Evolutionary conservation across 805 yeast species (phyloP), one percentile per base, ranked within the genome.

Genomic region (Teunomyces funiuensis): DNA sequence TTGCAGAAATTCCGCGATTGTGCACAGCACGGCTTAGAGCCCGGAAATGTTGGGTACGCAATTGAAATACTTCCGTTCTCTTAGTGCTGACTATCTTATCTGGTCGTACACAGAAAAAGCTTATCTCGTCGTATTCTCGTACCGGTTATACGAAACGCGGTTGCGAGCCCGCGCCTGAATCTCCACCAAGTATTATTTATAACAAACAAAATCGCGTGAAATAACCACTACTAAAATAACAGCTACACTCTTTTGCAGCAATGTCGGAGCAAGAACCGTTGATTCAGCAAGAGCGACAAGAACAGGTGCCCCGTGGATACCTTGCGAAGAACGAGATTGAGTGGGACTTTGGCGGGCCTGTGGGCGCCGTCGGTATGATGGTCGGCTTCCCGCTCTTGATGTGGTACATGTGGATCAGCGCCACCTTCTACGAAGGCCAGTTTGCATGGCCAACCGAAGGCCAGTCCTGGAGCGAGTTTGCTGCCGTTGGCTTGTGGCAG

Each of bases 321-420:
- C 41, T 67, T 11, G 53, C 62, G 22, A 61, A 62, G 28, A 78
- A 79, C 40, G 74, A 80, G 42, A 74, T 80, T 45, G 91, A 82
- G 55, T 88, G 80, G 70, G 98, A 93, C 53, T 93, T 91, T 58
- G 99, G 99, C 39, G 98, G 98, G 0, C 84, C 95, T 18, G 64
- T 73, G 5, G 99, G 99, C 43, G 96, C 88, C 37, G 43, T 83
- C 15, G 91, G 90, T 5, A 91, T 93, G 98, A 79, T 91, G 82
- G 59, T 79, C 33, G 95, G 96, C 3, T 93, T 93, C 69, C 99
- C 99, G 6, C 58, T 83, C 36, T 73, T 93, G 57, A 93, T 93
- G 99, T 88, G 84, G 75, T 93, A 93, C 67, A 85, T 93, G 93
- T 91, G 96, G 95, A 82, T 91, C 41, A 77, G 88, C 55, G 91